Percentiles rank a stretch among this genome's conserved stretches.
Evolutionary conservation across 108 stramenopile species (phyloP).

Genomic region (Fistulifera pelliculosa): DNA sequence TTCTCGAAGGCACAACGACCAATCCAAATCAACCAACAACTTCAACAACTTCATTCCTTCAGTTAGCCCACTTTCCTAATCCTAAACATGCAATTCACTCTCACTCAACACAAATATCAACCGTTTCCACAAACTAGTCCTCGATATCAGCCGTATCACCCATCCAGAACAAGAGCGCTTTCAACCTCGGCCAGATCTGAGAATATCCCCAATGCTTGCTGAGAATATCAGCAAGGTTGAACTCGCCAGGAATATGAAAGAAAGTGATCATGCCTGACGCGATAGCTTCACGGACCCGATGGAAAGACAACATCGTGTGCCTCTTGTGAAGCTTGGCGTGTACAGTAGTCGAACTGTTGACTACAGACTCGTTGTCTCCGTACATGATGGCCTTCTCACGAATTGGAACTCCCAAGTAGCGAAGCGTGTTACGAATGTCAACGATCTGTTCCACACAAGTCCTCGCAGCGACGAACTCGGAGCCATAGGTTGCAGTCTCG

Average conservation of each 20-base stretch:
- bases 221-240: constrained; percentile 15
- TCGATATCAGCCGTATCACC: constrained; percentile 1
- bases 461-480: constrained; percentile 29
- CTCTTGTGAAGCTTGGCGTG: constrained; percentile 13
- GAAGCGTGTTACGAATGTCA: constrained; percentile 20
- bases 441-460: constrained; percentile 17
- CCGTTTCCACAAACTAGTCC: background rate
- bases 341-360: constrained; percentile 11
- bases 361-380: constrained; percentile 32
- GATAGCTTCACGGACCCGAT: constrained; percentile 18
- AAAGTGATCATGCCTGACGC: constrained; percentile 7
- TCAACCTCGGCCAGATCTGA: background rate
- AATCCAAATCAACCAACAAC: too few species aligned
- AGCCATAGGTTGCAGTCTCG: constrained; percentile 27
- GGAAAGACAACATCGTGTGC: constrained; percentile 14
- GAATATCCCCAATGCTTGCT: constrained; percentile 9
- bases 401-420: constrained; percentile 20
- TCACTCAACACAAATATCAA: background rate
- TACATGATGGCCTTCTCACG: constrained; percentile 20
- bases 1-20: too few species aligned
- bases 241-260: constrained; percentile 1
- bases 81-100: too few species aligned
- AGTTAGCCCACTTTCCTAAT: too few species aligned
- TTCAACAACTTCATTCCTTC: too few species aligned
- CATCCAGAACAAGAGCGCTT: constrained; percentile 4